Conservation (phyloP, 1,284 basidiomycete genomes). For the Papiliotrema nemorosa region DNA sequence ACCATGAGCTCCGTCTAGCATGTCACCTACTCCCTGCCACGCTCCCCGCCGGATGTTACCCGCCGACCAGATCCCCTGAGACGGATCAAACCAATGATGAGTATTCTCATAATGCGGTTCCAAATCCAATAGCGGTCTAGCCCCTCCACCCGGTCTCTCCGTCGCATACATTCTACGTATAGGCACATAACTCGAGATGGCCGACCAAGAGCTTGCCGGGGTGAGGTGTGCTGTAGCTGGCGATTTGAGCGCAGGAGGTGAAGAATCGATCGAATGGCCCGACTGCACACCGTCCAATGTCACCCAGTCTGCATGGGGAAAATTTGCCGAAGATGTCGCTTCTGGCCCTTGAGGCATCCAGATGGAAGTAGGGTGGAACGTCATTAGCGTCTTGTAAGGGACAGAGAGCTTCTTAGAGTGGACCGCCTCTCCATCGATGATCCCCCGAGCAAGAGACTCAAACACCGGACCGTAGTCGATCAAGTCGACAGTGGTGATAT, state of each 20-base stretch:
- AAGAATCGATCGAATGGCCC: conserved; percentile 9
- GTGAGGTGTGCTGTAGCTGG: not conserved
- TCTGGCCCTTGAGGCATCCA: conserved; percentile 9
- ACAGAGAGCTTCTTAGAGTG: not conserved
- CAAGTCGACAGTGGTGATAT: not conserved
- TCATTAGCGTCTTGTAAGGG: conserved; percentile 9
- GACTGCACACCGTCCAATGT: conserved; percentile 14
- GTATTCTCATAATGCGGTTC: conserved; percentile 24
- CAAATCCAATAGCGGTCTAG: conserved; percentile 18
- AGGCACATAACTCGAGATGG: conserved; percentile 6
- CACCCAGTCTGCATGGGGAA: conserved; percentile 14
- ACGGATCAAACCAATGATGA: conserved; percentile 6
- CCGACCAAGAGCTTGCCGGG: conserved; percentile 5
- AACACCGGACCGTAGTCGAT: conserved; percentile 6
- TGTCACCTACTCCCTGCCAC: conserved; percentile 18
- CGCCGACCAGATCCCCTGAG: conserved; percentile 9
- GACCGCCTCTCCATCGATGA: conserved; percentile 5
- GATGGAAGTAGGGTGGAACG: conserved; percentile 12
- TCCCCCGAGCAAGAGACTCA: conserved; percentile 13
- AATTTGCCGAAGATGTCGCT: conserved; percentile 7
- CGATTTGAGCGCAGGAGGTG: too few species aligned
- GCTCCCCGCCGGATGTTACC: conserved; percentile 16
- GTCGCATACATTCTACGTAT: conserved; percentile 14
- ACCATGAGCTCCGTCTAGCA: conserved; percentile 6
- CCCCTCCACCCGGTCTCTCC: conserved; percentile 1